Evolutionary conservation across 306 rosid species (phyloP).

Genomic region (Quercus robur): DNA sequence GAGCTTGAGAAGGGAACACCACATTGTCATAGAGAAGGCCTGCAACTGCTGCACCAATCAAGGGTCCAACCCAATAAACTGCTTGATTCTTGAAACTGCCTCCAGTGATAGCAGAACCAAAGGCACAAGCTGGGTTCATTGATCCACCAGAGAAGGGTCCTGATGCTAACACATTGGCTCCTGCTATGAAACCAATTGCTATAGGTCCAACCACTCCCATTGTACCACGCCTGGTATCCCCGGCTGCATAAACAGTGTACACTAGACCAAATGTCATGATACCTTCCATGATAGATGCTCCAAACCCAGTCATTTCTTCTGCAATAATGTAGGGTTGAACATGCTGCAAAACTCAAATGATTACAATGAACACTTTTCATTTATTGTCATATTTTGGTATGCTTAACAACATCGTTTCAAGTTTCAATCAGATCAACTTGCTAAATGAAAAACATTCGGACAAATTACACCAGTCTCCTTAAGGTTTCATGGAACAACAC

Average conservation of each 20-base stretch:
- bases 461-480: too few relatives aligned
- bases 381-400: too few relatives aligned
- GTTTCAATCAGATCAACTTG: too few relatives aligned
- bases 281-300: constrained; percentile 86
- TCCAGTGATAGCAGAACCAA: constrained; percentile 60
- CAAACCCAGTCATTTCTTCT: constrained; percentile 89
- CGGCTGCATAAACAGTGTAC: constrained; percentile 64
- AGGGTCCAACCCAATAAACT: constrained; percentile 91
- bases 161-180: constrained; percentile 60
- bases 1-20: constrained; percentile 33
- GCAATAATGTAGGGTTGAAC: constrained; percentile 60
- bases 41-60: constrained; percentile 74
- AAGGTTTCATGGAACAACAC: too few relatives aligned
- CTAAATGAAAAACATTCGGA: too few relatives aligned
- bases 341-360: constrained; percentile 39
- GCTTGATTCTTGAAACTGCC: constrained; percentile 88
- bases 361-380: background rate
- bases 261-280: constrained; percentile 64
- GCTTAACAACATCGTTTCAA: too few relatives aligned
- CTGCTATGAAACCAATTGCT: constrained; percentile 57
- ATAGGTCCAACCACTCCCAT: constrained; percentile 49
- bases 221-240: constrained; percentile 63
- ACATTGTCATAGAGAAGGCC: constrained; percentile 72
- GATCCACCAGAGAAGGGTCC: constrained; percentile 92
- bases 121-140: constrained; percentile 91